phyloP scores from a whole-genome alignment of 163 green algal species.

The Coccomyxa subellipsoidea region DNA sequence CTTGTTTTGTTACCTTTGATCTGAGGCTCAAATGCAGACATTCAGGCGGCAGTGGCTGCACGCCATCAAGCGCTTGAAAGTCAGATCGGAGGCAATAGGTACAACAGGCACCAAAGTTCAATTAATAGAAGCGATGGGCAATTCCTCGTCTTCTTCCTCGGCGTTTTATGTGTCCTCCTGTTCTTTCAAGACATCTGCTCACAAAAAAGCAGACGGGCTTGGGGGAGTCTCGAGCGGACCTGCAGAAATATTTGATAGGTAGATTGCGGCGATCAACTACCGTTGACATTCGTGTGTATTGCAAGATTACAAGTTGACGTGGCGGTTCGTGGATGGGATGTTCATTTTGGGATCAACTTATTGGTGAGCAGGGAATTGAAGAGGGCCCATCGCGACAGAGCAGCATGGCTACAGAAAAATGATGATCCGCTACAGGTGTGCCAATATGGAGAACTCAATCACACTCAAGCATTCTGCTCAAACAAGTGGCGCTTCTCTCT shows the following conservation, averaged over 20 bases:
- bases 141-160: not conserved
- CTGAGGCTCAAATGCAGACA: not conserved
- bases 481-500: not conserved
- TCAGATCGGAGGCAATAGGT: too few relatives aligned
- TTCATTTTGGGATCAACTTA: not conserved
- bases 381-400: constrained; percentile 47
- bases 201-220: not conserved
- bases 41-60: not conserved
- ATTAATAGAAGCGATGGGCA: not conserved
- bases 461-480: not conserved
- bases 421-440: constrained; percentile 46
- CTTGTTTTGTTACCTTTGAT: too few relatives aligned
- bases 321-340: not conserved
- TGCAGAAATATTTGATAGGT: constrained; percentile 20
- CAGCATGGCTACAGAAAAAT: constrained; percentile 26
- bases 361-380: constrained; percentile 44
- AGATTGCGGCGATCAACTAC: too few relatives aligned
- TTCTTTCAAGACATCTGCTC: not conserved
- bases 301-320: not conserved
- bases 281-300: not conserved
- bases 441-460: too few relatives aligned
- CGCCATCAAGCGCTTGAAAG: too few relatives aligned
- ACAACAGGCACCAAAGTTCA: too few relatives aligned
- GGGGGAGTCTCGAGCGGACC: not conserved
- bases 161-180: not conserved